A percentile compares a stretch with the other conserved stretches of the same genome.
phyloP scores from a whole-genome alignment of 2,329 filamentous ascomycete species.

The Botrytis aclada region DNA sequence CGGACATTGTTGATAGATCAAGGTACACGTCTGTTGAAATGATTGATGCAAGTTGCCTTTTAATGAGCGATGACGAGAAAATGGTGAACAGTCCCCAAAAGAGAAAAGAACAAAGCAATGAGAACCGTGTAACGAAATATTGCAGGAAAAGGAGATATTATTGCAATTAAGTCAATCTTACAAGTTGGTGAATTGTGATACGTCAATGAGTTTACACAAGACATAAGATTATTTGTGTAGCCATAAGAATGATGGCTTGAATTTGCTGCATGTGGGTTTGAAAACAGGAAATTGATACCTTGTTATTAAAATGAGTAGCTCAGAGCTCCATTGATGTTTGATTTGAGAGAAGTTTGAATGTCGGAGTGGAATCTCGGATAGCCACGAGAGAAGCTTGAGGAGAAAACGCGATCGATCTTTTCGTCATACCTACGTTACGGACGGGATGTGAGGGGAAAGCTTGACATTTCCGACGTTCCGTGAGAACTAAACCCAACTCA shows the following conservation, averaged over 20 bases:
- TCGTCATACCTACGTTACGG: background rate
- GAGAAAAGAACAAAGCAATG: conserved; percentile 9
- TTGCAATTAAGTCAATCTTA: background rate
- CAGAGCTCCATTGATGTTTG: background rate
- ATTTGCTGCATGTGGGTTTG: background rate
- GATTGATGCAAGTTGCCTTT: conserved; percentile 8
- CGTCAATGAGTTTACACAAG: background rate
- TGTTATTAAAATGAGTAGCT: background rate
- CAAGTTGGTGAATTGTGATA: background rate
- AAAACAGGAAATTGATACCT: background rate
- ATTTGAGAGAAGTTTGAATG: background rate
- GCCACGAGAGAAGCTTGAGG: conserved; percentile 5
- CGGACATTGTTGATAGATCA: conserved; percentile 7
- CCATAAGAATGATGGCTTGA: conserved; percentile 2
- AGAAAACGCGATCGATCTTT: conserved; percentile 13
- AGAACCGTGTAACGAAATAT: background rate
- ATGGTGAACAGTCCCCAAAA: background rate
- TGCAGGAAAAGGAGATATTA: background rate
- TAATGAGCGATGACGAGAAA: conserved; percentile 1
- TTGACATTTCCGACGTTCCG: conserved; percentile 12
- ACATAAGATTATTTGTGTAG: conserved; percentile 3
- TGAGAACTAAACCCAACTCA: background rate
- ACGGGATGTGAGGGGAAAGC: background rate
- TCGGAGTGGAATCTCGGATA: background rate
- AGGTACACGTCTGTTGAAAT: background rate